Base-by-base conservation (phyloP, 148 eudicot species). In the Suaeda aralocaspica region DNA sequence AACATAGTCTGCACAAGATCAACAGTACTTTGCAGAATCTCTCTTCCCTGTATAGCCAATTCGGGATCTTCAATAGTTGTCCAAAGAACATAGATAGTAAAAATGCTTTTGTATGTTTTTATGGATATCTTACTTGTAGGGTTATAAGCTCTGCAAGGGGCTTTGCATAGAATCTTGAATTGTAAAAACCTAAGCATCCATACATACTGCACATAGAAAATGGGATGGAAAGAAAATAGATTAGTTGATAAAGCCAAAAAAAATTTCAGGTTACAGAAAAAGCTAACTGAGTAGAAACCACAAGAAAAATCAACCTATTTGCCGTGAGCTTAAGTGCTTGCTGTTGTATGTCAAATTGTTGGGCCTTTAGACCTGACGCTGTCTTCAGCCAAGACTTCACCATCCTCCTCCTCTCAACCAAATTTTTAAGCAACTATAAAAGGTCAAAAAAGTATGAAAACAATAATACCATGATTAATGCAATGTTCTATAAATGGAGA, bases 321-420 rank as follows among this genome's bases (percentile, higher is more conserved):
- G 98, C 98, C 50, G 98, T 94, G 58, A 94, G 97, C 81, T 94
- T 94, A 59, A 94, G 88, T 60, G 98, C 98, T 84, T 87, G 98
- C 79, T 94, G 98, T 62, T 84, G 96, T 73, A 94, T 89, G 85
- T 94, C 96, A 73, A 87, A 77, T 70, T 91, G 97, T 68, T 84
- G 91, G 53, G 66, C 89, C 84, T 91, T 83, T 66, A 91, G 87
- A 61, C 97, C 96, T 31, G 89, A 61, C 74, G 96, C 97, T 53
- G 81, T 75, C 71, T 86, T 94, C 65, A 91, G 83, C 89, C 82
- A 84, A 44, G 82, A 72, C 66, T 94, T 94, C 28, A 89, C 96
- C 84, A 25, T 51, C 82, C 83, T 89, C 78, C 98, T 87, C 63
- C 97, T 86, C 77, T 89, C 96, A 33, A 94, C 98, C 86, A 94